Conservation (phyloP, 2,329 filamentous ascomycete genomes). For the Cladosporium halotolerans region DNA sequence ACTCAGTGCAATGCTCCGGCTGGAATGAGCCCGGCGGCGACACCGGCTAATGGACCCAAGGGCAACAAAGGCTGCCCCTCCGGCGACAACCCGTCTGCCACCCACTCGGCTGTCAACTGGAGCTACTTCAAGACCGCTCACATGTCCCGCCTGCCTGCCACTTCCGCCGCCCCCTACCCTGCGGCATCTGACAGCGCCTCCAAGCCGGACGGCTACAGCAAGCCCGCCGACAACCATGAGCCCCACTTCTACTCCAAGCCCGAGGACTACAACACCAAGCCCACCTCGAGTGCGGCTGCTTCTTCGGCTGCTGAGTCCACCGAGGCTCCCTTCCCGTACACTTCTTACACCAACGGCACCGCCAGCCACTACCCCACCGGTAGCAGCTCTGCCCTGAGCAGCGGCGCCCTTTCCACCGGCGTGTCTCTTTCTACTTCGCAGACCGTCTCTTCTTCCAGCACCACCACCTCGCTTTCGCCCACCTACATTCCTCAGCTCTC, state of each 20-base stretch:
- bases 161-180: not conserved
- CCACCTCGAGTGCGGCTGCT: not conserved
- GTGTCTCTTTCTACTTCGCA: not conserved
- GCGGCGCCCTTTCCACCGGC: not conserved
- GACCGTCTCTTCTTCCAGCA: not conserved
- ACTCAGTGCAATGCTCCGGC: slow-evolving; percentile 1
- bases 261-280: not conserved
- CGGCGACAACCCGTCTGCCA: slow-evolving; percentile 5
- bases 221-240: not conserved
- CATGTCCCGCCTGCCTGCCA: slow-evolving; percentile 4
- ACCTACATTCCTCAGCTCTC: slow-evolving; percentile 1
- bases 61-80: slow-evolving; percentile 1
- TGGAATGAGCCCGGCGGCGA: not conserved
- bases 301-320: not conserved
- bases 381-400: not conserved
- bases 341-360: slow-evolving; percentile 6
- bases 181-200: not conserved
- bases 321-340: not conserved
- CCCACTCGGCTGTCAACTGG: slow-evolving; percentile 2
- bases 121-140: slow-evolving; percentile 4
- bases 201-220: not conserved
- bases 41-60: not conserved
- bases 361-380: not conserved
- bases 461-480: not conserved
- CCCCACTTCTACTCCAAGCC: not conserved